Evolutionary conservation across 441 rosid species (phyloP).

Genomic region (Adansonia madagascariensis): DNA sequence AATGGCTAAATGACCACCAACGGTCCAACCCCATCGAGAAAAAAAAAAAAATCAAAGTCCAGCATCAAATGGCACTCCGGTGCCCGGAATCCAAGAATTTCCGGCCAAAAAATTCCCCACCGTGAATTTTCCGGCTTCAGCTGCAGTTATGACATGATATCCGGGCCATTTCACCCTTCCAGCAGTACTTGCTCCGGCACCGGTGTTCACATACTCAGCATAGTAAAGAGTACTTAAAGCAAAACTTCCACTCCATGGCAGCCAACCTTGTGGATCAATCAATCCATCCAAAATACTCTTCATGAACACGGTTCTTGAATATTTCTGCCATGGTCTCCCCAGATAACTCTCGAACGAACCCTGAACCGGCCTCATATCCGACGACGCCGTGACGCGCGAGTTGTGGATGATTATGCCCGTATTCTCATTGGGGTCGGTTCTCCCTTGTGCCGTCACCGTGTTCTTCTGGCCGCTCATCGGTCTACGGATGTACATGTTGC

Average conservation of each 20-base stretch:
- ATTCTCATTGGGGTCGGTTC: slow-evolving; percentile 56
- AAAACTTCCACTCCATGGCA: slow-evolving; percentile 54
- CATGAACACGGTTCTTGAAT: slow-evolving; percentile 62
- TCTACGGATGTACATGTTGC: slow-evolving; percentile 51
- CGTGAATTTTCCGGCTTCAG: slow-evolving; percentile 37
- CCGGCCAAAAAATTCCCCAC: slow-evolving; percentile 44
- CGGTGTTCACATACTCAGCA: slow-evolving; percentile 59
- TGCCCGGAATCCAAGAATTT: slow-evolving; percentile 42
- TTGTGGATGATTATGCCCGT: slow-evolving; percentile 60
- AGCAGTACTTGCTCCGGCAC: slow-evolving; percentile 47
- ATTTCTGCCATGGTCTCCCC: slow-evolving; percentile 62
- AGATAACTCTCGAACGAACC: slow-evolving; percentile 44
- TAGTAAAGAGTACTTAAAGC: slow-evolving; percentile 58
- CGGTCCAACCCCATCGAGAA: background rate
- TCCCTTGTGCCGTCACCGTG: slow-evolving; percentile 58
- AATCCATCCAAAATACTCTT: slow-evolving; percentile 44
- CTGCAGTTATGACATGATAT: slow-evolving; percentile 26
- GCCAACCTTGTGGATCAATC: slow-evolving; percentile 52
- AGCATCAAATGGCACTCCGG: slow-evolving; percentile 50
- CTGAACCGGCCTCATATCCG: slow-evolving; percentile 31
- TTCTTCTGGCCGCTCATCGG: slow-evolving; percentile 43
- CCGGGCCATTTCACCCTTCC: slow-evolving; percentile 61
- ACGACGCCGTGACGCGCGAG: slow-evolving; percentile 42
- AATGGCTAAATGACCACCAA: background rate
- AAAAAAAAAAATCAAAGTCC: slow-evolving; percentile 36